These are phyloP conservation scores for Apodospora peruviana DNA, from an alignment of 495 filamentous ascomycete genomes.

Conservation along the genomic window DNA sequence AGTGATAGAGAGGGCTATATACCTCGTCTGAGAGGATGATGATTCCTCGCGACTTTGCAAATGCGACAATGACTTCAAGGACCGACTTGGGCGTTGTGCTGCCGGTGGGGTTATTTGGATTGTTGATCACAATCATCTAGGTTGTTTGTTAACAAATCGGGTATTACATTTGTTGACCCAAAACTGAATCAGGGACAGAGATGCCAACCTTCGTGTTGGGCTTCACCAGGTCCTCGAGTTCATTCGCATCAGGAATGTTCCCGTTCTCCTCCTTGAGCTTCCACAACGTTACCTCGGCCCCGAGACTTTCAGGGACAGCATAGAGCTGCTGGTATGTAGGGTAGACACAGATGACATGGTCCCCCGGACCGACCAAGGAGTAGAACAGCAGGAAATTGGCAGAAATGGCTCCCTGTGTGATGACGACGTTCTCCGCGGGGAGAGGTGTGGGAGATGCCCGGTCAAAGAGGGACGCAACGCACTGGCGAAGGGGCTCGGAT, in stretches of 20 bases:
- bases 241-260: slow-evolving; percentile 62
- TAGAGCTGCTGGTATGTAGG: slow-evolving; percentile 91
- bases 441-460: slow-evolving; percentile 11
- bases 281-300: slow-evolving; percentile 80
- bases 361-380: slow-evolving; percentile 66
- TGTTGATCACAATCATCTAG: slow-evolving; percentile 53
- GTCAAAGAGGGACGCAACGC: slow-evolving; percentile 21
- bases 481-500: slow-evolving; percentile 19
- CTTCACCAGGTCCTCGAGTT: slow-evolving; percentile 61
- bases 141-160: neutral
- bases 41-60: slow-evolving; percentile 59
- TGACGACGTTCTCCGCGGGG: slow-evolving; percentile 58
- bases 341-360: slow-evolving; percentile 86
- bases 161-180: neutral
- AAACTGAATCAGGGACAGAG: neutral
- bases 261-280: slow-evolving; percentile 58
- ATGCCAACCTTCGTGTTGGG: slow-evolving; percentile 67
- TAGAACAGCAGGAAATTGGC: slow-evolving; percentile 80
- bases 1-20: slow-evolving; percentile 84
- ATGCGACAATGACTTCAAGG: slow-evolving; percentile 55
- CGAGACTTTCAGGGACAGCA: slow-evolving; percentile 66
- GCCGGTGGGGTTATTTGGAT: slow-evolving; percentile 87
- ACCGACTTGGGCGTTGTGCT: slow-evolving; percentile 58
- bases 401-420: slow-evolving; percentile 76
- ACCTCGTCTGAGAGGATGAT: slow-evolving; percentile 77